Conservation (phyloP, 768 basidiomycete genomes). For the Rhodotorula kratochvilovae region DNA sequence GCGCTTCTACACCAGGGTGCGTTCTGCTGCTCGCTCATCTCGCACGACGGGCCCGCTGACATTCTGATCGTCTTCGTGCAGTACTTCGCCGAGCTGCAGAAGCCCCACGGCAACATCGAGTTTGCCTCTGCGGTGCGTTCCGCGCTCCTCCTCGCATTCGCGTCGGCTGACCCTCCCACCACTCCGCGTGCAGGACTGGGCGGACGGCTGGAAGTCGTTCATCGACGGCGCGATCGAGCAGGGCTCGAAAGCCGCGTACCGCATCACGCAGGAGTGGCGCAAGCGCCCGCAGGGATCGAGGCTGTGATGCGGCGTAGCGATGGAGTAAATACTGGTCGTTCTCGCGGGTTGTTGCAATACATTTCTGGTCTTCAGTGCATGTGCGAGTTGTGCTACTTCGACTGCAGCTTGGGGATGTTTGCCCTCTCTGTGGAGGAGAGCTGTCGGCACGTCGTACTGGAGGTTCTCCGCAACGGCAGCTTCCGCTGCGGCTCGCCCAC, state of each 20-base stretch:
- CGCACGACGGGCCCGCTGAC: neutral
- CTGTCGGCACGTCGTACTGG: no score
- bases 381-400: no score
- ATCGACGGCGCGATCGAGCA: constrained; percentile 7
- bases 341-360: no score
- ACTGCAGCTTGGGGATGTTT: no score
- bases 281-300: neutral
- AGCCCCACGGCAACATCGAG: constrained; percentile 16
- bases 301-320: no score
- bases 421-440: no score
- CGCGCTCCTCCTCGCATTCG: no score
- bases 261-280: neutral
- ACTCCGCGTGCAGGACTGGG: neutral
- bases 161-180: neutral
- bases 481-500: no score
- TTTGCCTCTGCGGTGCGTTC: constrained; percentile 2
- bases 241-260: neutral
- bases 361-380: no score
- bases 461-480: no score
- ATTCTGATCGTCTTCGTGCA: neutral
- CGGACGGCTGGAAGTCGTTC: constrained; percentile 4
- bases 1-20: neutral
- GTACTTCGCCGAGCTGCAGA: constrained; percentile 7
- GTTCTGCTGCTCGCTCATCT: neutral
- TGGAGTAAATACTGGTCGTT: no score